A percentile compares a stretch with the other conserved stretches of the same genome.
Conservation (phyloP, 257 asterid genomes). For the Cruciata laevipes region DNA sequence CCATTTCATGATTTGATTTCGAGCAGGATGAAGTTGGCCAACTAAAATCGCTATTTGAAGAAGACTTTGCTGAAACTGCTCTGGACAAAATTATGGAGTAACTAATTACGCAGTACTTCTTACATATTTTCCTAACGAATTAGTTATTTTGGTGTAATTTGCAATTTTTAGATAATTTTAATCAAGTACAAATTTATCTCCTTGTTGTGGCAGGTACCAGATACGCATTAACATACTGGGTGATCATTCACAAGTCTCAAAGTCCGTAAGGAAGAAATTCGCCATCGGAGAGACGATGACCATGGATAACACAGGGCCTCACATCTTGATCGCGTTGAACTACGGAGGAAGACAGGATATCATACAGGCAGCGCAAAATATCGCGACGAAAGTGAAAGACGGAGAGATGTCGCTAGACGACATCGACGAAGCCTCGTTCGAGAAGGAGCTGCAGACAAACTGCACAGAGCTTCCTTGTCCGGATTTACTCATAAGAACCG, state of each 20-base stretch:
- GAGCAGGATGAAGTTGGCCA: background rate
- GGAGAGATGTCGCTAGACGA: background rate
- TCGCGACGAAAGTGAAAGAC: background rate
- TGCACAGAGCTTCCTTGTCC: background rate
- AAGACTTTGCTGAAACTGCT: background rate
- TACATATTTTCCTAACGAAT: too few relatives aligned
- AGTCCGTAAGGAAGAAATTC: background rate
- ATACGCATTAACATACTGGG: background rate
- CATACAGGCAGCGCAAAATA: background rate
- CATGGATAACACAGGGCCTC: background rate
- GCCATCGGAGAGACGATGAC: slow-evolving; percentile 1
- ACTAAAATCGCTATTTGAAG: background rate
- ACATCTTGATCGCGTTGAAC: background rate
- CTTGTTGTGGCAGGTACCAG: background rate
- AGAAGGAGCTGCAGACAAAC: background rate
- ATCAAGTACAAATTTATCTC: too few relatives aligned
- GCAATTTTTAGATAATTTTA: too few relatives aligned
- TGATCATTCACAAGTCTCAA: background rate
- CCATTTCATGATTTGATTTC: background rate
- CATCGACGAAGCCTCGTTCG: background rate
- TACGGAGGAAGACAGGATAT: background rate
- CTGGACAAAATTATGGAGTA: background rate
- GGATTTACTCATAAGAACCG: background rate
- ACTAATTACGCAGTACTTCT: background rate
- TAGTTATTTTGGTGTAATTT: too few relatives aligned